phyloP scores from a whole-genome alignment of 2,329 filamentous ascomycete species.

The Microdochium trichocladiopsis region DNA sequence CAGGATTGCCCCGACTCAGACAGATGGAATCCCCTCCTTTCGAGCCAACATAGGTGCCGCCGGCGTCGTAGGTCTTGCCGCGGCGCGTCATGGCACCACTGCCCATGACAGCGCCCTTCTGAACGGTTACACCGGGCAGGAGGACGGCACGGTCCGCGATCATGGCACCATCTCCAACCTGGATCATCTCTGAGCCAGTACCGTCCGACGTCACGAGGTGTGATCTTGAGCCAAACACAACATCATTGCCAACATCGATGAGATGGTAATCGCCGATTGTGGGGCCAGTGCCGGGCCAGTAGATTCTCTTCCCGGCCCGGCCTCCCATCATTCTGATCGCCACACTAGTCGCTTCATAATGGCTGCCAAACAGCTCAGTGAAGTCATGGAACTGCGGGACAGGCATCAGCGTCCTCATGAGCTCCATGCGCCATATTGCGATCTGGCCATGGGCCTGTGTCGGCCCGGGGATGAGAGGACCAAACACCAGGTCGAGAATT shows the following conservation, averaged over 20 bases:
- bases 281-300: slow-evolving; percentile 51
- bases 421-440: slow-evolving; percentile 32
- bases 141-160: slow-evolving; percentile 48
- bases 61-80: slow-evolving; percentile 32
- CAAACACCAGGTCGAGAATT: slow-evolving; percentile 30
- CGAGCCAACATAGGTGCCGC: slow-evolving; percentile 44
- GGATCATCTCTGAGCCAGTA: slow-evolving; percentile 36
- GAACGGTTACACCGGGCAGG: slow-evolving; percentile 42
- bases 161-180: slow-evolving; percentile 42
- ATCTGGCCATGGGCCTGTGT: slow-evolving; percentile 23
- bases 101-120: slow-evolving; percentile 41
- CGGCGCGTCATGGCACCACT: slow-evolving; percentile 44
- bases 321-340: slow-evolving; percentile 42
- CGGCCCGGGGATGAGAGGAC: slow-evolving; percentile 24
- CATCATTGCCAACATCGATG: slow-evolving; percentile 47
- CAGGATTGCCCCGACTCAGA: slow-evolving; percentile 11
- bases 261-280: slow-evolving; percentile 46
- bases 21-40: slow-evolving; percentile 43
- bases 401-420: slow-evolving; percentile 38
- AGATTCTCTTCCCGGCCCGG: slow-evolving; percentile 43
- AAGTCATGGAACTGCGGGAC: slow-evolving; percentile 35
- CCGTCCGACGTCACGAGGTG: slow-evolving; percentile 47
- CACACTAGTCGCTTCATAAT: slow-evolving; percentile 47
- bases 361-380: slow-evolving; percentile 42
- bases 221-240: slow-evolving; percentile 51